Evolutionary conservation across 495 filamentous ascomycete genomes (phyloP), one percentile per base, ranked within the genome.

Genomic region (Talaromyces thailandensis): DNA sequence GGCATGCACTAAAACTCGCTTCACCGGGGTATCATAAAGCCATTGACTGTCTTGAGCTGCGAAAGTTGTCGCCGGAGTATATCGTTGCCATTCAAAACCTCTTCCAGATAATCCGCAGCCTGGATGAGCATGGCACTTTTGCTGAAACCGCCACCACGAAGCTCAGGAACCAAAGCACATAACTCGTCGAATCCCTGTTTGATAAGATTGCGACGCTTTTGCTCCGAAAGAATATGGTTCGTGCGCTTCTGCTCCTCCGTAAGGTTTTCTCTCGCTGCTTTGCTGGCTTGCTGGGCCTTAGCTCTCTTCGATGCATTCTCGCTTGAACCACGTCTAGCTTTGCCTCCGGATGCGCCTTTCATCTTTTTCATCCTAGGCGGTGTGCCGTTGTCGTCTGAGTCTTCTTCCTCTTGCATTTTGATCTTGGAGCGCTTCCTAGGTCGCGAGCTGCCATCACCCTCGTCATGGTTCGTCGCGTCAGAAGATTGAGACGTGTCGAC

Each of bases 201-300:
- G 66, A 96, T 95, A 23, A 88, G 74, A 31, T 87, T 86, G 58
- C 92, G 82, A 50, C 92, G 84, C 70, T 92, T 93, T 72, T 94
- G 88, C 71, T 97, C 92, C 37, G 91, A 95, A 57, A 84, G 79
- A 66, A 96, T 95, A 70, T 96, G 92, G 64, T 96, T 95, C 64
- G 85, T 85, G 45, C 91, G 79, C 74, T 94, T 96, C 70, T 96
- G 87, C 61, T 88, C 87, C 63, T 92, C 89, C 0, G 87, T 87
- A 28, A 96, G 79, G 66, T 93, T 93, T 70, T 92, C 88, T 24
- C 91, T 83, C 1, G 79, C 70, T 2, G 75, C 29, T 71, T 87
- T 90, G 53, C 68, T 64, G 26, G 67, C 68, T 37, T 69, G 67
- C 9, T 66, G 71, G 1, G 70, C 35, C 53, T 71, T 70, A 11